phyloP scores from a whole-genome alignment of 2,329 filamentous ascomycete genomes.

The Sporothrix inflata region DNA sequence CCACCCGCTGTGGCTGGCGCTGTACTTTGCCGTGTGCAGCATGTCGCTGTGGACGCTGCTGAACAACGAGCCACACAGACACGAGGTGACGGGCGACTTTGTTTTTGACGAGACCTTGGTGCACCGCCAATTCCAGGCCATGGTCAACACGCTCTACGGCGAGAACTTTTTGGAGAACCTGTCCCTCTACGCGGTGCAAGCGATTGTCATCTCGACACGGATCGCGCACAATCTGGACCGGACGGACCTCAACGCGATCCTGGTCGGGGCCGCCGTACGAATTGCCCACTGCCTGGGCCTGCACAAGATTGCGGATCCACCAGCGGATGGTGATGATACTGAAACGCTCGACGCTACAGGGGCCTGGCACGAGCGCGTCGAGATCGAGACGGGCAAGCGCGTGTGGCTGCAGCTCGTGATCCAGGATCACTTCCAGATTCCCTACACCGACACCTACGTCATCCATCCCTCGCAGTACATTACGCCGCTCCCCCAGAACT shows the following conservation, averaged over 20 bases:
- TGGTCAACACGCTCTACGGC: slow-evolving; percentile 41
- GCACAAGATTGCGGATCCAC: slow-evolving; percentile 34
- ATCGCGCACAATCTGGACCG: slow-evolving; percentile 44
- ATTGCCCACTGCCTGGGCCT: slow-evolving; percentile 42
- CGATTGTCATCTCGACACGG: slow-evolving; percentile 43
- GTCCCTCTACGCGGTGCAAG: slow-evolving; percentile 42
- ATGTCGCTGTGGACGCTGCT: slow-evolving; percentile 35
- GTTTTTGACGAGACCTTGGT: slow-evolving; percentile 30
- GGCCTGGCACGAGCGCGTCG: slow-evolving; percentile 34
- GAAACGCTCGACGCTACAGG: background rate
- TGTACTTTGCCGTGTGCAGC: slow-evolving; percentile 37
- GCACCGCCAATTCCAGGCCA: slow-evolving; percentile 37
- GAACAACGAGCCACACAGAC: slow-evolving; percentile 31
- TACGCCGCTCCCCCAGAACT: slow-evolving; percentile 41
- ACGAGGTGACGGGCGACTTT: background rate
- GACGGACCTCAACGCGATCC: slow-evolving; percentile 42
- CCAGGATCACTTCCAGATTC: slow-evolving; percentile 42
- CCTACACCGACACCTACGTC: slow-evolving; percentile 43
- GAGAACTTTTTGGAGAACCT: slow-evolving; percentile 40
- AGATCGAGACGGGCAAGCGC: slow-evolving; percentile 42
- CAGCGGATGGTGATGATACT: background rate
- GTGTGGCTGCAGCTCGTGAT: slow-evolving; percentile 44
- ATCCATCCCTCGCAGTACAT: slow-evolving; percentile 42
- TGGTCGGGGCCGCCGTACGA: slow-evolving; percentile 42
- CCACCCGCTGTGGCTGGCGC: slow-evolving; percentile 38